Evolutionary conservation across 768 basidiomycete genomes (phyloP).

Genomic region (Pleurotus giganteus): DNA sequence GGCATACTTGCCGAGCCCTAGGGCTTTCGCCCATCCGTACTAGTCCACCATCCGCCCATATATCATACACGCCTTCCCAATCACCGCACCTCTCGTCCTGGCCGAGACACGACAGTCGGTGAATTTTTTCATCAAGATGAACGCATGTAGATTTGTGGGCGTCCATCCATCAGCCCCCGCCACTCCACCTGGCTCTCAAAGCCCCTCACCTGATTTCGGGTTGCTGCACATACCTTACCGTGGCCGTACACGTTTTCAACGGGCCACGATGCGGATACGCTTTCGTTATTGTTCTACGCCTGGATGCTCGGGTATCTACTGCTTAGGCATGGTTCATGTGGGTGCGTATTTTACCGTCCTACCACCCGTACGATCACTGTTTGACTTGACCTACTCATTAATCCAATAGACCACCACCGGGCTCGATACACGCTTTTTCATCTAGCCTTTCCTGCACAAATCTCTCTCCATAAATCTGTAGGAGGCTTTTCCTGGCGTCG

Average conservation of each 20-base stretch:
- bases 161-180: neutral
- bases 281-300: neutral
- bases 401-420: too few species aligned
- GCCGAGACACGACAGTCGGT: neutral
- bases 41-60: too few species aligned
- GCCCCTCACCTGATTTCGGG: neutral
- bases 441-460: too few species aligned
- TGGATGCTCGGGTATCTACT: neutral
- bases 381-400: too few species aligned
- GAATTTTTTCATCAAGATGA: neutral
- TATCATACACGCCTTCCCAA: neutral
- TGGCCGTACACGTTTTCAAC: slow-evolving; percentile 4
- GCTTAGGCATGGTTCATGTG: neutral
- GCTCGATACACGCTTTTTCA: too few species aligned
- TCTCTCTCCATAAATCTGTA: too few species aligned
- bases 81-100: neutral
- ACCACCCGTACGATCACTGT: too few species aligned
- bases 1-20: too few species aligned
- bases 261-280: neutral
- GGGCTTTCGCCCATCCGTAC: too few species aligned
- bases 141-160: slow-evolving; percentile 5
- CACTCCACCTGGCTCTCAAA: neutral
- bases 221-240: neutral
- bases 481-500: too few species aligned
- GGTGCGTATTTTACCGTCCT: neutral